phyloP scores from a whole-genome alignment of 306 rosid species.

The Citrullus amarus region DNA sequence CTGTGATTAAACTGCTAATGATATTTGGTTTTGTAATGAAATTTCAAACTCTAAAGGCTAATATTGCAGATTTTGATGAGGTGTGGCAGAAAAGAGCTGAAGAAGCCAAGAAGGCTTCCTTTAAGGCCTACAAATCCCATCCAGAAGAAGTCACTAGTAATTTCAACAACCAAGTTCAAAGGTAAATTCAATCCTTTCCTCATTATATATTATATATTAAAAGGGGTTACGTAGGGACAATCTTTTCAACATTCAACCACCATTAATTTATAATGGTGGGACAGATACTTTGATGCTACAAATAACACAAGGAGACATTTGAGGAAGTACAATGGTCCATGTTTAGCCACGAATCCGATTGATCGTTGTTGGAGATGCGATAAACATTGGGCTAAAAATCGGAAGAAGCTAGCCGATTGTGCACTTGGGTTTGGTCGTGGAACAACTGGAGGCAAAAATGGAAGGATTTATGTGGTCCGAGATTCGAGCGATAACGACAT shows the following conservation, averaged over 20 bases:
- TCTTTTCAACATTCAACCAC: too few relatives aligned
- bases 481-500: conserved; percentile 26
- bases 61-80: conserved; percentile 24
- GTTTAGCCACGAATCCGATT: conserved; percentile 34
- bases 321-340: conserved; percentile 8
- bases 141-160: background rate
- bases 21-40: conserved; percentile 10
- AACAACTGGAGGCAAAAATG: conserved; percentile 38
- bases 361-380: conserved; percentile 46
- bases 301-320: conserved; percentile 23
- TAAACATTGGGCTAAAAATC: conserved; percentile 27
- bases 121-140: background rate
- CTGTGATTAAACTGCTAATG: conserved; percentile 18
- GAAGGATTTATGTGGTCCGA: conserved; percentile 23
- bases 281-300: conserved; percentile 14
- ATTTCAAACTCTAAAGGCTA: conserved; percentile 17
- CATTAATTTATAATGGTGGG: background rate
- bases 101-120: conserved; percentile 23
- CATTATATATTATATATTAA: background rate
- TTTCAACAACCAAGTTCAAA: background rate
- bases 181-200: background rate
- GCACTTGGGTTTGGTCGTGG: conserved; percentile 28
- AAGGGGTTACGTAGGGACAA: too few relatives aligned
- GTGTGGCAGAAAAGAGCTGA: conserved; percentile 25
- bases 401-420: conserved; percentile 34